Base-by-base conservation (phyloP, 495 filamentous ascomycete genomes). In the Aspergillus sclerotioniger region DNA sequence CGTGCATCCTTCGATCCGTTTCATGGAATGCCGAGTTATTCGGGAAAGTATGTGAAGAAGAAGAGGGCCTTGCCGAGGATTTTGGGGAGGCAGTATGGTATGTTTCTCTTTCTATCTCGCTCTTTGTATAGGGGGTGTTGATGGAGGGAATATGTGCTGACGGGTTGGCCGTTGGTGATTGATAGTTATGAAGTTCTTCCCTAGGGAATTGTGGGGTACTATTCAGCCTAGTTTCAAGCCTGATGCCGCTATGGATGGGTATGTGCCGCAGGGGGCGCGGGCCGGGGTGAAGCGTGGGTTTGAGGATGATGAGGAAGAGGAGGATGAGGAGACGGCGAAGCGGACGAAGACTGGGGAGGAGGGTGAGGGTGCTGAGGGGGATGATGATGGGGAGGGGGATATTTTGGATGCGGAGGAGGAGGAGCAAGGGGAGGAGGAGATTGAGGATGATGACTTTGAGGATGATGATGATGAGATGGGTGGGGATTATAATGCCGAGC, bases 401-500 rank as follows among this genome's bases (percentile, higher is more conserved):
- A 48, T 76, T 4, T 63, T 77, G 3, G 73, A 80, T 6, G 72
- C 69, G 5, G 79, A 82, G 17, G 79, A 82, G 28, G 79, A 82
- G 31, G 79, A 78, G 9, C 59, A 62, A 17, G 68, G 71, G 8
- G 82, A 76, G 19, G 82, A 83, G 35, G 80, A 82, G 53, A 76
- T 82, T 48, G 74, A 77, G 46, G 82, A 83, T 52, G 79, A 85
- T 61, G 78, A 86, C 39, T 84, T 81, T 47, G 74, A 78, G 45
- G 79, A 80, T 12, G 78, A 83, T 53, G 81, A 83, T 1, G 80
- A 83, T 53, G 81, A 83, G 17, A 78, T 80, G 76, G 81, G 76
- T 9, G 81, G 78, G 0, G 81, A 83, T 58, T 86, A 87, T 67
- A 85, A 87, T 61, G 84, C 84, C 0, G 84, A 87, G 58, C 77